Base-by-base conservation (phyloP, 1,284 basidiomycete genomes). In the Ustilago cynodontis region DNA sequence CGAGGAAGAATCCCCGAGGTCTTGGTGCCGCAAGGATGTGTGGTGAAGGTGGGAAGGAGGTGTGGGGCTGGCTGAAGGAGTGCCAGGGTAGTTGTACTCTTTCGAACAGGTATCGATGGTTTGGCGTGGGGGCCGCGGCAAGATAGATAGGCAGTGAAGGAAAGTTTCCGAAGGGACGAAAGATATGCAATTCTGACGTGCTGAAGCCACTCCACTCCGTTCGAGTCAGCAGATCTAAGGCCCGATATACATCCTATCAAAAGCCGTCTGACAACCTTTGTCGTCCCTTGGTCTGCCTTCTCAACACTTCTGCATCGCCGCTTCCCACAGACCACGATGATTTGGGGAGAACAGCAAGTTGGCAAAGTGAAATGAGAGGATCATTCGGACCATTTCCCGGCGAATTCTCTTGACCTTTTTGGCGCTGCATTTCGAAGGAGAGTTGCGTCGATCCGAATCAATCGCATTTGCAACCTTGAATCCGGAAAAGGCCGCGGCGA, bases 201-300 rank as follows among this genome's bases (percentile, higher is more conserved):
- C 58, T 65, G 29, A 60, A 20, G 47, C 47, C 20, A 31, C 16
- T 47, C 28, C 31, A 33, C 31, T 33, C 11, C 11, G 31, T 22
- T 67, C 59, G 54, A 67, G 65, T 61, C 65, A 67, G 54, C 28
- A 29, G 14, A 24, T 31, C 18, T 10, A 26, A 13, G 11, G 16
- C 13, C 47, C 47, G 22, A 49, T 49, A 14, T n/a, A 26, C 24
- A 49, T 11, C 26, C 28, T 37, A 13, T 8, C 35, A 3, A 37
- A 37, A 33, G 5, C 31, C 5, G 11, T 33, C 31, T 11, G 31
- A 11, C 31, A 33, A 33, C 31, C 31, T 33, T n/a, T 33, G 31
- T 29, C 22, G 2, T 49, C n/a, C n/a, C 10, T 55, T 45, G 10
- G 18, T 3, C 43, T 6, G 43, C 16, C 2, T 16, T n/a, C n/a